Percentiles rank a stretch among this genome's conserved stretches.
Evolutionary conservation across 2,329 filamentous ascomycete genomes (phyloP).

Genomic region (Curvularia eragrostidis): DNA sequence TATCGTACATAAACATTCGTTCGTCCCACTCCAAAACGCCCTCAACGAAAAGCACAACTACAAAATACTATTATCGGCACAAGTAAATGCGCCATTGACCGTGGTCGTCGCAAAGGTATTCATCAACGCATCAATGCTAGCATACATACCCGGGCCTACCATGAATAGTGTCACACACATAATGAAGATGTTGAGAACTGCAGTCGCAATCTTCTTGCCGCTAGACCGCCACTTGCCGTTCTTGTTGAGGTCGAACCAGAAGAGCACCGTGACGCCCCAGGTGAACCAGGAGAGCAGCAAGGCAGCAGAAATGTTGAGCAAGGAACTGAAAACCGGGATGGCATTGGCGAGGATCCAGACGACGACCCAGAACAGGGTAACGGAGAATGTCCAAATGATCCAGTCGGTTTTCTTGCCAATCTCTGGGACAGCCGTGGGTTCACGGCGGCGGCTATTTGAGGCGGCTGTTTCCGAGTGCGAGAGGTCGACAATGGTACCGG

Average conservation of each 20-base stretch:
- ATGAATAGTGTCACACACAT: constrained; percentile 33
- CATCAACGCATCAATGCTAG: constrained; percentile 32
- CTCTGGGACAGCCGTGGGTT: constrained; percentile 19
- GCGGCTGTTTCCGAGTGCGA: constrained; percentile 7
- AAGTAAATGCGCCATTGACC: constrained; percentile 39
- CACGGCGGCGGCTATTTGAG: constrained; percentile 23
- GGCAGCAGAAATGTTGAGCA: constrained; percentile 37
- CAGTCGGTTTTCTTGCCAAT: constrained; percentile 28
- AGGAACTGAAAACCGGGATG: constrained; percentile 36
- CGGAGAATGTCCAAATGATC: constrained; percentile 32
- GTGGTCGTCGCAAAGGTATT: constrained; percentile 34
- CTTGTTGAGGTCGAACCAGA: constrained; percentile 41
- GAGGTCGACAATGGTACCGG: constrained; percentile 6
- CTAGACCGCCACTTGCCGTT: constrained; percentile 32
- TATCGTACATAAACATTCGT: neutral
- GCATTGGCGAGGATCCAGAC: constrained; percentile 40
- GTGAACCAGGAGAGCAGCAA: constrained; percentile 38
- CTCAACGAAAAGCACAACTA: constrained; percentile 12
- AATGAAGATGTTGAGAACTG: constrained; percentile 32
- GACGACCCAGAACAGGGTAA: constrained; percentile 35
- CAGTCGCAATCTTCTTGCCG: constrained; percentile 28
- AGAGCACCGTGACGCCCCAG: constrained; percentile 38
- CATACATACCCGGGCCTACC: constrained; percentile 37
- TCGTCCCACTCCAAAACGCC: neutral
- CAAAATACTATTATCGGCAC: constrained; percentile 36